These are phyloP conservation scores for Croton laevigatus DNA, from an alignment of 441 rosid species.

Conservation along the genomic window DNA sequence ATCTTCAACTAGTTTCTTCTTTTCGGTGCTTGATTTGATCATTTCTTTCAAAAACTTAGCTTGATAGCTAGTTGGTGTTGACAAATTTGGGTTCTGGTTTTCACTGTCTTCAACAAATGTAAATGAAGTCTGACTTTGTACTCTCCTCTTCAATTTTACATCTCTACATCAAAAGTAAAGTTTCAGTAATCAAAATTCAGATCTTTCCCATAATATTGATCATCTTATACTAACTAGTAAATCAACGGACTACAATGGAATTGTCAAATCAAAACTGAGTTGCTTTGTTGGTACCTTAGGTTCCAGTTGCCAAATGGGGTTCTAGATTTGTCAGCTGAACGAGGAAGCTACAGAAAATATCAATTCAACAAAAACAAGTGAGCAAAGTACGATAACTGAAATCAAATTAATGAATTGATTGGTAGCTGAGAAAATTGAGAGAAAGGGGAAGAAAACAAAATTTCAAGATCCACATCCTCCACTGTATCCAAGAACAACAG, in stretches of 20 bases:
- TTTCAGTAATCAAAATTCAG: constrained; percentile 5
- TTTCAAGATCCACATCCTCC: not conserved
- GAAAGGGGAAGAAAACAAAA: not conserved
- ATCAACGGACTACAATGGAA: not conserved
- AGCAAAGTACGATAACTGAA: not conserved
- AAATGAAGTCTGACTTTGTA: constrained; percentile 34
- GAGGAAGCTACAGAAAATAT: constrained; percentile 37
- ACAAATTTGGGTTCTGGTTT: constrained; percentile 63
- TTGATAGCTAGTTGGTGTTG: constrained; percentile 43
- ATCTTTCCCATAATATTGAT: not conserved
- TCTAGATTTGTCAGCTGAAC: constrained; percentile 33
- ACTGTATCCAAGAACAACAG: not conserved
- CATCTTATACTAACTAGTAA: not conserved
- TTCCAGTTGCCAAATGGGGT: constrained; percentile 37
- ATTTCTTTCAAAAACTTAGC: constrained; percentile 46
- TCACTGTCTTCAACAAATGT: constrained; percentile 45
- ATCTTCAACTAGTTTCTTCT: constrained; percentile 38
- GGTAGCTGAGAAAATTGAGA: not conserved
- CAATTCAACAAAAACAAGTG: constrained; percentile 13
- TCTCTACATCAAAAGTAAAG: constrained; percentile 28
- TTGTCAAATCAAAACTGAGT: not conserved
- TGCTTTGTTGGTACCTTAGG: constrained; percentile 31
- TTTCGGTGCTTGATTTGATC: constrained; percentile 54
- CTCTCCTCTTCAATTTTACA: constrained; percentile 49
- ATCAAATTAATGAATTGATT: not conserved